These are phyloP conservation scores for Lasiodiplodia theobromae DNA, from an alignment of 2,329 filamentous ascomycete genomes.

Conservation along the genomic window DNA sequence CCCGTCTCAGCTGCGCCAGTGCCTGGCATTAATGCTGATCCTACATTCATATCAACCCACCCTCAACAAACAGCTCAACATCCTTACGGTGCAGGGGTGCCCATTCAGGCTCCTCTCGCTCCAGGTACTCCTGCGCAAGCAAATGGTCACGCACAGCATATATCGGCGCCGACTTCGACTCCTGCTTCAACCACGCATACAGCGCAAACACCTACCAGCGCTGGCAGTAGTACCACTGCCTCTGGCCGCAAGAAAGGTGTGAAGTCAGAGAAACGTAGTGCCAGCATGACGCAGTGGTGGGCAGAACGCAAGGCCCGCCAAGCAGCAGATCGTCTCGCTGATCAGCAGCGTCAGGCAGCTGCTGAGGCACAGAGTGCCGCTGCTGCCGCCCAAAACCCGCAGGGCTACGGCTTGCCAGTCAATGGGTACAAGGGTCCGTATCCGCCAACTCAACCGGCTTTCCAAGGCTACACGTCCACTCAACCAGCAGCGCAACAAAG, in stretches of 20 bases:
- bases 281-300: conserved; percentile 57
- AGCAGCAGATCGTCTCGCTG: conserved; percentile 40
- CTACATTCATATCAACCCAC: conserved; percentile 30
- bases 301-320: conserved; percentile 50
- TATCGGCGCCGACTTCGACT: conserved; percentile 35
- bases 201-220: conserved; percentile 37
- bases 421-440: conserved; percentile 26
- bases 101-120: conserved; percentile 34
- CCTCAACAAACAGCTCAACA: conserved; percentile 17
- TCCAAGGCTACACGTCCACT: conserved; percentile 3
- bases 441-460: conserved; percentile 20
- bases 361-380: conserved; percentile 18
- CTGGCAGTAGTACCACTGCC: conserved; percentile 14
- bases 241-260: conserved; percentile 37
- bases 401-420: conserved; percentile 9
- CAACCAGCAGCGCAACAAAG: conserved; percentile 7
- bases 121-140: conserved; percentile 33
- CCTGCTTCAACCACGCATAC: conserved; percentile 31
- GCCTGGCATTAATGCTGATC: conserved; percentile 36
- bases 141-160: conserved; percentile 45
- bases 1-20: conserved; percentile 24
- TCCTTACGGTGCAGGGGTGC: conserved; percentile 32
- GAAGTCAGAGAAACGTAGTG: conserved; percentile 53
- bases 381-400: neutral
- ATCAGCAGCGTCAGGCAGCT: conserved; percentile 28